phyloP scores from a whole-genome alignment of 441 rosid genomes.

The Cnidoscolus chayamansa region DNA sequence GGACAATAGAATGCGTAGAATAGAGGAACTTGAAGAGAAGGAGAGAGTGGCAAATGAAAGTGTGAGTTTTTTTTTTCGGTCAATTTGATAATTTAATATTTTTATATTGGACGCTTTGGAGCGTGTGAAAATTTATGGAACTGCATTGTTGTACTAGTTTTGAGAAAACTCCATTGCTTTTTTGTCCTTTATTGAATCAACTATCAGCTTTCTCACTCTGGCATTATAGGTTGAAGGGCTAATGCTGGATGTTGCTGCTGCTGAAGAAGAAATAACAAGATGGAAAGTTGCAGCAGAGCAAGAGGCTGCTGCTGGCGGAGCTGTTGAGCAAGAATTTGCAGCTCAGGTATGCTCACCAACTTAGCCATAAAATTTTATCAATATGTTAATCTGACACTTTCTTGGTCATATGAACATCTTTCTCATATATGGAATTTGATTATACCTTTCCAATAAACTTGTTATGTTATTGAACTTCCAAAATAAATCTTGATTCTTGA shows the following conservation, averaged over 20 bases:
- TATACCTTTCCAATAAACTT: neutral
- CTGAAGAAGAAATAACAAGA: constrained; percentile 92
- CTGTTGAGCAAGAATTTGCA: constrained; percentile 74
- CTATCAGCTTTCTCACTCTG: constrained; percentile 13
- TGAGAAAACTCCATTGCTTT: constrained; percentile 7
- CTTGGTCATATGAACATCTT: neutral
- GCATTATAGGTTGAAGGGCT: constrained; percentile 82
- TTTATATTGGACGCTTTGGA: neutral
- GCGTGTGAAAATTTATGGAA: constrained; percentile 10
- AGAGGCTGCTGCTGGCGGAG: constrained; percentile 95
- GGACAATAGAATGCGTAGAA: constrained; percentile 52
- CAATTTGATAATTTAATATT: constrained; percentile 7
- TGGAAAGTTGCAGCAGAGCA: constrained; percentile 99
- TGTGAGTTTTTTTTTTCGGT: constrained; percentile 42
- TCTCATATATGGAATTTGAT: neutral
- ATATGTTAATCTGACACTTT: constrained; percentile 2
- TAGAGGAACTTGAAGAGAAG: constrained; percentile 83
- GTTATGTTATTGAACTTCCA: neutral
- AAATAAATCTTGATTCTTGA: neutral
- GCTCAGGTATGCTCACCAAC: constrained; percentile 50
- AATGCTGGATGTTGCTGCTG: constrained; percentile 89
- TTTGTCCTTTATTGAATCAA: constrained; percentile 10
- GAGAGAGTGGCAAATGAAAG: constrained; percentile 90
- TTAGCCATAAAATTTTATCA: neutral
- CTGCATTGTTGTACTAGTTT: neutral